Evolutionary conservation across 805 yeast genomes (phyloP), one percentile per base, ranked within the genome.

Genomic region (Nadsonia fulvescens): DNA sequence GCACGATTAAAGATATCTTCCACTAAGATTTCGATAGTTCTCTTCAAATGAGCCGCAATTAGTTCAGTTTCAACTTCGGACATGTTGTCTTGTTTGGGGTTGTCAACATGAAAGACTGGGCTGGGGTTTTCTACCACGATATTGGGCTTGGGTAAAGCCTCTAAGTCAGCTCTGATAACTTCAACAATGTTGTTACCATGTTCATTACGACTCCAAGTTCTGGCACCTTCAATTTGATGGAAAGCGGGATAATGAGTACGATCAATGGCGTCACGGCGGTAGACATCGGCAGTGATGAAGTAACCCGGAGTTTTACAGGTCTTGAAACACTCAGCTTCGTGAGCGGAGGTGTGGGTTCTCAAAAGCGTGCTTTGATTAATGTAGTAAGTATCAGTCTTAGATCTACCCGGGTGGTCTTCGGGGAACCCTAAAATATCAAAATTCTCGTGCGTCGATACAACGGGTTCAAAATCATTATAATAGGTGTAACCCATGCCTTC

Each of bases 141-240:
- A 27, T 69, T 66, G 6, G 78, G 50, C 18, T 58, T 49, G 5
- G 93, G 82, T 25, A 89, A 62, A 2, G 59, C 47, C 3, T 55
- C 67, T 13, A 79, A 64, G 40, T 81, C 93, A 2, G 42, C 34
- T 28, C 59, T 52, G 8, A 78, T 54, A 34, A 61, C 53, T 0
- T 48, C 54, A 3, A 62, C 41, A 14, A 70, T 50, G 3, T 45
- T 46, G 4, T 42, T 29, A 17, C 37, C 30, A 2, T 39, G 42
- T 3, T 57, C 61, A 8, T 49, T 46, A 28, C 73, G 55, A 5
- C 65, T 54, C 96, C 96, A 89, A 2, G 73, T 49, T 32, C 89
- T 57, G 3, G 93, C 95, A 24, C 96, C 98, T 51, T 89, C 98
- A 81, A 89, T 69, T 50, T 89, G 98, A 43, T 89, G 95, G 53